phyloP scores from a whole-genome alignment of 1,284 basidiomycete species.

The Mycosarcoma maydis region DNA sequence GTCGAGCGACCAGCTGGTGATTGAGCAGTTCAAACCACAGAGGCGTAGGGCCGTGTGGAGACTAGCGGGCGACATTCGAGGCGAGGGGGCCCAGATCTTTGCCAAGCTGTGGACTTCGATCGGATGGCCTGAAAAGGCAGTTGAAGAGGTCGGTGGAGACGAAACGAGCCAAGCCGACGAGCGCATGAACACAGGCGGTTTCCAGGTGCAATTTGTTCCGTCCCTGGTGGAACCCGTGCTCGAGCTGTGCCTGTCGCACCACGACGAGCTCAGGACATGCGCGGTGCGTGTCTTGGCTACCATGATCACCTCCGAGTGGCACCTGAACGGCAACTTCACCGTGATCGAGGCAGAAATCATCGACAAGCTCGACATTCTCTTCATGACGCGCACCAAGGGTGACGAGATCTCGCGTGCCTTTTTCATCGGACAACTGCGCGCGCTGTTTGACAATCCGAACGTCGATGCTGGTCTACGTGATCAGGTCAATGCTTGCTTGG shows the following conservation, averaged over 20 bases:
- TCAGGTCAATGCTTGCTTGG: constrained; percentile 82
- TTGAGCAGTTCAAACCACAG: constrained; percentile 92
- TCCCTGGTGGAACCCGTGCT: constrained; percentile 90
- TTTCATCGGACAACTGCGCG: constrained; percentile 90
- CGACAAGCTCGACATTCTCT: constrained; percentile 87
- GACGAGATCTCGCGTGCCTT: constrained; percentile 89
- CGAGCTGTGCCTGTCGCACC: constrained; percentile 90
- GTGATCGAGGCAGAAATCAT: constrained; percentile 89
- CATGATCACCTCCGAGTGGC: constrained; percentile 88
- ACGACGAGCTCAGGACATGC: constrained; percentile 87
- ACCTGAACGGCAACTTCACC: constrained; percentile 61
- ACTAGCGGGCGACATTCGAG: constrained; percentile 90
- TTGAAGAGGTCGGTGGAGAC: constrained; percentile 17
- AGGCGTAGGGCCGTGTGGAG: constrained; percentile 95
- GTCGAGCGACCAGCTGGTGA: constrained; percentile 87
- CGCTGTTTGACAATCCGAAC: constrained; percentile 82
- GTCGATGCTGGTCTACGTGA: constrained; percentile 82
- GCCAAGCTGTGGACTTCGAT: constrained; percentile 87
- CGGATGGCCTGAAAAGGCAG: constrained; percentile 48
- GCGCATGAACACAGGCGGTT: constrained; percentile 60
- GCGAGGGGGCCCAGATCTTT: constrained; percentile 87
- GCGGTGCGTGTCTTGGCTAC: constrained; percentile 88
- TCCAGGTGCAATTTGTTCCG: constrained; percentile 70
- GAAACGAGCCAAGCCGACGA: constrained; percentile 27
- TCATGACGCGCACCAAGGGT: constrained; percentile 87